A percentile compares a stretch with the other conserved stretches of the same genome.
These are phyloP conservation scores for Phaeodactylum tricornutum DNA, from an alignment of 108 stramenopile genomes.

Conservation along the genomic window DNA sequence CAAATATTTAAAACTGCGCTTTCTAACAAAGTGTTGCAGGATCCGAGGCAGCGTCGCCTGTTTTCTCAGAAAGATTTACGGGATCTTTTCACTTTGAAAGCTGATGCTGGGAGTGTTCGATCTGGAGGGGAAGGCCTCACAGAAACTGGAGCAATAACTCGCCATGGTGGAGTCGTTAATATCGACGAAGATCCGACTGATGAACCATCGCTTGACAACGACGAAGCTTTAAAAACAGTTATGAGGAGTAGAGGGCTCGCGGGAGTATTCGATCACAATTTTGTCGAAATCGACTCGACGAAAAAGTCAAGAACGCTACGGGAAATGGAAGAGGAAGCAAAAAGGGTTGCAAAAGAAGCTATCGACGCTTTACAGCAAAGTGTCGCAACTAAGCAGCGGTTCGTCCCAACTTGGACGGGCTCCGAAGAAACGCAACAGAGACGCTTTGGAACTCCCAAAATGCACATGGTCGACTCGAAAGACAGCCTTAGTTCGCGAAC, in stretches of 20 bases:
- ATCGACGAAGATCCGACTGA: conserved; percentile 17
- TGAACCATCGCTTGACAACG: conserved; percentile 19
- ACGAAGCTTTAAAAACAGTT: conserved; percentile 45
- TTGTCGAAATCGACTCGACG: conserved; percentile 24
- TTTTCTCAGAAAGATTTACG: conserved; percentile 83
- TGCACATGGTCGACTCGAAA: conserved; percentile 1
- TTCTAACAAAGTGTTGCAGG: conserved; percentile 83
- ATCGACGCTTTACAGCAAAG: conserved; percentile 39
- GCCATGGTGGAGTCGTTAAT: conserved; percentile 52
- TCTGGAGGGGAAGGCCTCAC: conserved; percentile 40
- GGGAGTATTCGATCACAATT: conserved; percentile 56
- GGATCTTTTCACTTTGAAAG: conserved; percentile 86
- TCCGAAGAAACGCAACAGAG: conserved; percentile 22
- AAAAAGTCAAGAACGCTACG: conserved; percentile 33
- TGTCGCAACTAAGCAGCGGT: conserved; percentile 20
- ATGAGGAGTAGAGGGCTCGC: conserved; percentile 72
- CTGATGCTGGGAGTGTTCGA: conserved; percentile 39
- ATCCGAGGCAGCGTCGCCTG: conserved; percentile 81
- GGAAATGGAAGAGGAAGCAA: conserved; percentile 77
- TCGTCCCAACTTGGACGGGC: conserved; percentile 59
- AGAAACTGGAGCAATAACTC: conserved; percentile 54
- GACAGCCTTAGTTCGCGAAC: conserved; percentile 18
- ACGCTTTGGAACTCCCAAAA: conserved; percentile 13
- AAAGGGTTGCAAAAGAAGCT: conserved; percentile 52
- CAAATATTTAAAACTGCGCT: conserved; percentile 98